phyloP scores from a whole-genome alignment of 208 protist species.

The Trypanosoma caninum region DNA sequence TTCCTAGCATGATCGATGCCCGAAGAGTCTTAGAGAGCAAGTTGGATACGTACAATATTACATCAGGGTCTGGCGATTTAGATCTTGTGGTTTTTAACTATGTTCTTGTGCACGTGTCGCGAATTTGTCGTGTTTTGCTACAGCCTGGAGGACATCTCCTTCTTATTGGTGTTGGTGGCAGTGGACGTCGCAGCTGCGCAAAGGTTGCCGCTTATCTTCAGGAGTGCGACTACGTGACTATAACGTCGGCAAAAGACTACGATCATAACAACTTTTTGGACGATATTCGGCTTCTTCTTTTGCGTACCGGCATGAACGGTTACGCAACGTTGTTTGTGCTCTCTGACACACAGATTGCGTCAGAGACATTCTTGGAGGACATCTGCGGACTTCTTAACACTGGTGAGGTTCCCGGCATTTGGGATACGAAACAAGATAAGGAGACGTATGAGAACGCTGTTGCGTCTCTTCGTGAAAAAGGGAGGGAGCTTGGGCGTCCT shows the following conservation, averaged over 20 bases:
- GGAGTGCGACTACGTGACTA: conserved; percentile 92
- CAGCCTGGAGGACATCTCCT: conserved; percentile 95
- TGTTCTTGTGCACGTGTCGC: conserved; percentile 94
- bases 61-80: conserved; percentile 71
- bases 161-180: conserved; percentile 96
- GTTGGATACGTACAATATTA: conserved; percentile 88
- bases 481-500: conserved; percentile 73
- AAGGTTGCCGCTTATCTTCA: conserved; percentile 92
- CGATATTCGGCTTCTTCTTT: conserved; percentile 92
- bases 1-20: conserved; percentile 73
- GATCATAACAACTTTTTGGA: conserved; percentile 94
- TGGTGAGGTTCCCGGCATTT: conserved; percentile 94
- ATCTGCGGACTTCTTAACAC: conserved; percentile 97
- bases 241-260: conserved; percentile 95
- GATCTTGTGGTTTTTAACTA: conserved; percentile 96
- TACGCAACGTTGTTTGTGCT: conserved; percentile 95
- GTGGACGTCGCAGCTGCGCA: conserved; percentile 93
- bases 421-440: conserved; percentile 92
- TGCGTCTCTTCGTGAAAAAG: conserved; percentile 81
- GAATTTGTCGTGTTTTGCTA: conserved; percentile 94
- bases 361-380: conserved; percentile 96
- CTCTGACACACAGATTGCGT: conserved; percentile 95
- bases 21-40: conserved; percentile 79
- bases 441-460: conserved; percentile 88
- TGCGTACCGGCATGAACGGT: conserved; percentile 89